These are phyloP conservation scores for Hypoxylon fuscum DNA, from an alignment of 495 filamentous ascomycete species.

Conservation along the genomic window DNA sequence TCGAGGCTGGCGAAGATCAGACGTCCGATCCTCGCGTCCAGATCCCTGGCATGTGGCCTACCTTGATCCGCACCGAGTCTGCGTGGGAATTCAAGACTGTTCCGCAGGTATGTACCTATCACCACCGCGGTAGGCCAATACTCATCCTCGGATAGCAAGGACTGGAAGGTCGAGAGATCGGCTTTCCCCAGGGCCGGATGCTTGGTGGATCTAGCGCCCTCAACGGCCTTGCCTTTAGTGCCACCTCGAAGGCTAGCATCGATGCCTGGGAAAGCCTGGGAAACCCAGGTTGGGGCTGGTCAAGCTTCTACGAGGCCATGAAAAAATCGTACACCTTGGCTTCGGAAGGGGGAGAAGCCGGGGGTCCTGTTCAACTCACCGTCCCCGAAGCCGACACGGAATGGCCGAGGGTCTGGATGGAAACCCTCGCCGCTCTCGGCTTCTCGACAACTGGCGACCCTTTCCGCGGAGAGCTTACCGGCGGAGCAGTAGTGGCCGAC, in stretches of 20 bases:
- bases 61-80: not conserved
- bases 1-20: constrained; percentile 54
- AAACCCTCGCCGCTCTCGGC: constrained; percentile 36
- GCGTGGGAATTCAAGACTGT: constrained; percentile 28
- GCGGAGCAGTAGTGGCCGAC: constrained; percentile 42
- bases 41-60: constrained; percentile 43
- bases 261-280: constrained; percentile 48
- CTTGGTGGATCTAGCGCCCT: not conserved
- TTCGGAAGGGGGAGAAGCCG: constrained; percentile 10
- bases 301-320: constrained; percentile 38
- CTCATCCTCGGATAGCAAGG: constrained; percentile 58
- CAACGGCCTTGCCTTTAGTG: not conserved
- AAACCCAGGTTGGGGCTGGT: constrained; percentile 30
- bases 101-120: constrained; percentile 36
- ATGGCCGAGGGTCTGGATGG: constrained; percentile 40
- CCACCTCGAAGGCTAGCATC: not conserved
- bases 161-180: constrained; percentile 20
- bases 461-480: constrained; percentile 40
- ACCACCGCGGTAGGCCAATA: too few relatives aligned
- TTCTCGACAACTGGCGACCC: constrained; percentile 17
- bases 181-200: constrained; percentile 52
- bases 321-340: constrained; percentile 30
- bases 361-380: constrained; percentile 22
- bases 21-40: constrained; percentile 14
- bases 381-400: constrained; percentile 18